Percentiles rank a stretch among this genome's conserved stretches.
Evolutionary conservation across 352 stramenopile genomes (phyloP).

Genomic region (Phytopythium montanum): DNA sequence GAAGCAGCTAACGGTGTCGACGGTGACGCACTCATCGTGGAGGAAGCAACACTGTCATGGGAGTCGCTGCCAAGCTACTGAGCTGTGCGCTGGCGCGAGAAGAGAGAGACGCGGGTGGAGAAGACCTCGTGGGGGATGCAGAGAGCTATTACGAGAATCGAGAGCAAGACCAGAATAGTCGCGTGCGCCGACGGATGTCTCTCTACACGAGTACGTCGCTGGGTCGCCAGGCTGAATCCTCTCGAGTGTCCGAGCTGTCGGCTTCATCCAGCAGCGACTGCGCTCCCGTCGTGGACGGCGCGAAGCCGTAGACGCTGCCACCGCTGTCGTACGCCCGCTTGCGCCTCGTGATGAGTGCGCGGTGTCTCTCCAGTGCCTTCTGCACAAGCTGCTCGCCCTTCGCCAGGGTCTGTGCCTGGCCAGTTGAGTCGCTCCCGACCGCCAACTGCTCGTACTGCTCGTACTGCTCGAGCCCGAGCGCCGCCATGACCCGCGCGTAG

Average conservation of each 20-base stretch:
- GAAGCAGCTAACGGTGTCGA: not conserved
- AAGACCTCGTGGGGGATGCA: not conserved
- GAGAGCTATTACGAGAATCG: not conserved
- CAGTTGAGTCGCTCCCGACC: slow-evolving; percentile 16
- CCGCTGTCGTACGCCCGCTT: slow-evolving; percentile 30
- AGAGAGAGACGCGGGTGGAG: not conserved
- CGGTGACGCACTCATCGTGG: not conserved
- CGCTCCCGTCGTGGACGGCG: slow-evolving; percentile 12
- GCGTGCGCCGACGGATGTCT: not conserved
- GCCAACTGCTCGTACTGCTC: slow-evolving; percentile 66
- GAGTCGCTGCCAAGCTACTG: not conserved
- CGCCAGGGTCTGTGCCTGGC: slow-evolving; percentile 35
- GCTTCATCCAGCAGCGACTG: slow-evolving; percentile 21
- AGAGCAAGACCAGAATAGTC: not conserved
- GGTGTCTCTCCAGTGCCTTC: slow-evolving; percentile 45
- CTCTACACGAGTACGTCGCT: not conserved
- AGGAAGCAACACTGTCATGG: not conserved
- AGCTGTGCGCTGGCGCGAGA: too few species aligned
- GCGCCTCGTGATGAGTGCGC: slow-evolving; percentile 26
- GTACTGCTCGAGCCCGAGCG: slow-evolving; percentile 64
- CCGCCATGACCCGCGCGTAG: slow-evolving; percentile 49
- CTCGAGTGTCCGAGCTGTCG: slow-evolving; percentile 4
- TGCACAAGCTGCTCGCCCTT: slow-evolving; percentile 49
- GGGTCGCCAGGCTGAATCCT: not conserved
- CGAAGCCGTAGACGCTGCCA: slow-evolving; percentile 29